Conservation (phyloP, 805 yeast genomes). For the Candida boleticola region DNA sequence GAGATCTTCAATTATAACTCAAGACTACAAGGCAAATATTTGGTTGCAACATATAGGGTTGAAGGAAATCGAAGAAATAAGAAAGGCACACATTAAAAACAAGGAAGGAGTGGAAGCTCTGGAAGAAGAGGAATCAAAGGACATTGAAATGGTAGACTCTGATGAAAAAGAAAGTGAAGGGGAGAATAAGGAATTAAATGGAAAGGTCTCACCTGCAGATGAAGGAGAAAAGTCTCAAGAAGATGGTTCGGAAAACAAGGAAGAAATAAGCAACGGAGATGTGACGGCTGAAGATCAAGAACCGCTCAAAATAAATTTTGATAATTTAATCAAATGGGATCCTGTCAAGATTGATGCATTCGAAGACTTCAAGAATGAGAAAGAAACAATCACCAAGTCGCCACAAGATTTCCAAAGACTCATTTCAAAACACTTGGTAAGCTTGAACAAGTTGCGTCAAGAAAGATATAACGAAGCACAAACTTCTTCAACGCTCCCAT, state of each 20-base stretch:
- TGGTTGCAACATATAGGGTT: conserved; percentile 42
- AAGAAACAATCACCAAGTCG: conserved; percentile 20
- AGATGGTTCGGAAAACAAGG: conserved; percentile 1
- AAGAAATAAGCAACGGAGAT: neutral
- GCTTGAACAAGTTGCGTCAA: conserved; percentile 40
- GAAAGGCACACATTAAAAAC: conserved; percentile 22
- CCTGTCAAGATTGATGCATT: conserved; percentile 29
- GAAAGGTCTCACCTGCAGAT: conserved; percentile 7
- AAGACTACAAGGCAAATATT: conserved; percentile 27
- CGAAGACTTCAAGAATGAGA: conserved; percentile 23
- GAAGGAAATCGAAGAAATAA: conserved; percentile 27
- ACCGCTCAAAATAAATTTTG: conserved; percentile 21
- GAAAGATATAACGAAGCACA: conserved; percentile 33
- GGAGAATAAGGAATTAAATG: conserved; percentile 5
- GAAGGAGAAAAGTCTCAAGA: conserved; percentile 4
- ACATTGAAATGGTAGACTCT: conserved; percentile 10
- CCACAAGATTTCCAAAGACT: conserved; percentile 31
- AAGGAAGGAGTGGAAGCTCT: conserved; percentile 7
- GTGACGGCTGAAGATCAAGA: conserved; percentile 8
- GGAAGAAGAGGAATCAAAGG: conserved; percentile 3
- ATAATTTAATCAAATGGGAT: conserved; percentile 33
- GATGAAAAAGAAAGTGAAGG: conserved; percentile 14
- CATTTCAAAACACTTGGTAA: conserved; percentile 30
- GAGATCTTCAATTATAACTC: conserved; percentile 31
- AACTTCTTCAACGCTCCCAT: conserved; percentile 18